Percentiles rank a stretch among this genome's conserved stretches.
These are phyloP conservation scores for Starmerella sp. DNA, from an alignment of 805 yeast species.

Conservation along the genomic window DNA sequence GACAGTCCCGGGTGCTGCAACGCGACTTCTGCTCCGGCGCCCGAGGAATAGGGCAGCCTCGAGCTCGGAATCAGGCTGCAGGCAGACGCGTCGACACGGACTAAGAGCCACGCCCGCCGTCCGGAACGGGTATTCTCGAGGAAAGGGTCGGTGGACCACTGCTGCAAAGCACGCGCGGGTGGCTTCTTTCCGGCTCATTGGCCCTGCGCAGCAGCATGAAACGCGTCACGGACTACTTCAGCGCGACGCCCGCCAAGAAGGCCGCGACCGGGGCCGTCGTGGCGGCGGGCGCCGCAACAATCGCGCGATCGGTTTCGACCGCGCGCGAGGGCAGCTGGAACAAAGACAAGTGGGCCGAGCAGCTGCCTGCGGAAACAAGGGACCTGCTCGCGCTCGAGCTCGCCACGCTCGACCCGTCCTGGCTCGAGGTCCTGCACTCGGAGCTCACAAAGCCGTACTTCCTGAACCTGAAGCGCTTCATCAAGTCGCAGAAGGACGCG, in stretches of 20 bases:
- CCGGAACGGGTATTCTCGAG: background rate
- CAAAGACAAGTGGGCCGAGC: slow-evolving; percentile 41
- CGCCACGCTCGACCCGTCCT: slow-evolving; percentile 54
- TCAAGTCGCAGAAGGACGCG: slow-evolving; percentile 37
- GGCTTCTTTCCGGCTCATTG: no score
- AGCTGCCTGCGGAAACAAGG: slow-evolving; percentile 39
- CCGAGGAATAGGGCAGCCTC: background rate
- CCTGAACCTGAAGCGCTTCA: slow-evolving; percentile 54
- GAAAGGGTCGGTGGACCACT: background rate
- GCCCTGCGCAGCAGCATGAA: slow-evolving; percentile 4
- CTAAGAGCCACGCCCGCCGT: background rate
- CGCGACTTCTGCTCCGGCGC: background rate
- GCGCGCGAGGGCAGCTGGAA: slow-evolving; percentile 22
- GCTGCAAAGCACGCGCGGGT: no score
- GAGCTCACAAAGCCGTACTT: slow-evolving; percentile 84
- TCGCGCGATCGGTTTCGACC: background rate
- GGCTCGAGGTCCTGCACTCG: slow-evolving; percentile 59
- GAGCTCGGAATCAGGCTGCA: background rate
- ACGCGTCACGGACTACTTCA: slow-evolving; percentile 18
- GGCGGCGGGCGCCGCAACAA: background rate
- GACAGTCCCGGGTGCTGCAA: background rate
- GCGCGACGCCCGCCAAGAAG: slow-evolving; percentile 4
- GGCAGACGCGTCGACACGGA: background rate
- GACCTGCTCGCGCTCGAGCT: slow-evolving; percentile 55
- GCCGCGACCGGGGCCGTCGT: background rate